Evolutionary conservation across 1,284 basidiomycete species (phyloP), one percentile per base, ranked within the genome.

Genomic region (Trichosporon coremiiforme): DNA sequence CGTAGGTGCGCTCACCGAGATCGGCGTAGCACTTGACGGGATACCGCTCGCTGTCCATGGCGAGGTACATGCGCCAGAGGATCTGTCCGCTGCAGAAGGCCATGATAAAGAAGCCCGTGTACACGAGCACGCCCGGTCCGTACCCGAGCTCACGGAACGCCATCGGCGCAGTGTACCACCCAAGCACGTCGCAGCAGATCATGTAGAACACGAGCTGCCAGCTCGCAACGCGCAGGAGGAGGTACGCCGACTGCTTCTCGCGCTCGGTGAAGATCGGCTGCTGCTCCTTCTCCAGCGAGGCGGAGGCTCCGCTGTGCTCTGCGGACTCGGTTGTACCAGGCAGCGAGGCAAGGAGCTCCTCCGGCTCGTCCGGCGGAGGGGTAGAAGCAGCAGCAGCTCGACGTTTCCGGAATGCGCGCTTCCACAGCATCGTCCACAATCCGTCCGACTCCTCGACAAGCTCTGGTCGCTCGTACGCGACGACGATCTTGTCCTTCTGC

Each of bases 161-260:
- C 68, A 79, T 79, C 0, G 79, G 78, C 0, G 80, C 77, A 57
- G 78, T 77, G 71, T 77, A 79, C 20, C 80, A 81, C 7, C 83
- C 83, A 0, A 81, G 70, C 47, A 83, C 75, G 68, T 76, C 74
- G 5, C 69, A 69, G 20, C 41, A 67, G 60, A 73, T 73, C 33
- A 74, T 69, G 69, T 68, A 74, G 64, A 74, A 70, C 25, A 72
- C 71, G 20, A 72, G 60, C 62, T 74, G 73, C 73, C 73, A 74
- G 35, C 50, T 63, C 3, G 69, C 55, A 4, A 68, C 63, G 13
- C 73, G 73, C n/a, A 74, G 62, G 33, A 74, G 65, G 17, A 69
- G 68, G 57, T 70, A 70, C 4, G 66, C 68, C 17, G 57, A 60
- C 57, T 60, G 12, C 3, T 31, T 33, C 15, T 63, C 62, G 35